phyloP scores from a whole-genome alignment of 2,329 filamentous ascomycete species.

The Colletotrichum australisinense region DNA sequence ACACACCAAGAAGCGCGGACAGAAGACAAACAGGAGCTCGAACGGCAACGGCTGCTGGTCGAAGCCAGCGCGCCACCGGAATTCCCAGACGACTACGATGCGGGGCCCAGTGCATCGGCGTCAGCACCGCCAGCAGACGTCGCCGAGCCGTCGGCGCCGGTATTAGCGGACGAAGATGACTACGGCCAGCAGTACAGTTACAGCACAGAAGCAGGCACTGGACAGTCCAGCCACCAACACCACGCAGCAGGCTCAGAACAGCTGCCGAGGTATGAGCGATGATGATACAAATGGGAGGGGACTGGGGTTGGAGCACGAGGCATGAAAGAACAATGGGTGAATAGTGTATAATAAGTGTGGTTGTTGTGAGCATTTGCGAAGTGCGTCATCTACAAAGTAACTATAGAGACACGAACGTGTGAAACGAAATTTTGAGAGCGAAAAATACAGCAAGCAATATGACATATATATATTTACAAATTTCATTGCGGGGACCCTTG shows the following conservation, averaged over 20 bases:
- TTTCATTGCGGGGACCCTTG: no score
- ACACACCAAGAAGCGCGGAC: slow-evolving; percentile 45
- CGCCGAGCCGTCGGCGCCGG: slow-evolving; percentile 66
- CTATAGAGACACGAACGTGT: slow-evolving; percentile 30
- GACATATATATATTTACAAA: not conserved
- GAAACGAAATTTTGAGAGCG: slow-evolving; percentile 24
- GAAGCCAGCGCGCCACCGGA: slow-evolving; percentile 73
- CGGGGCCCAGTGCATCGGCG: slow-evolving; percentile 45
- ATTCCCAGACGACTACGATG: slow-evolving; percentile 64
- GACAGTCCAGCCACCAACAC: slow-evolving; percentile 21
- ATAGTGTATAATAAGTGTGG: slow-evolving; percentile 33
- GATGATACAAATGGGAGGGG: slow-evolving; percentile 14
- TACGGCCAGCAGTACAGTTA: slow-evolving; percentile 50
- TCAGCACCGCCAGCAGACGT: slow-evolving; percentile 43
- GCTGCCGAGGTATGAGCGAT: slow-evolving; percentile 50
- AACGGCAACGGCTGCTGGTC: slow-evolving; percentile 71
- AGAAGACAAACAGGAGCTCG: slow-evolving; percentile 86
- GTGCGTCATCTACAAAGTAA: slow-evolving; percentile 30
- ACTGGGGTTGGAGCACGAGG: not conserved
- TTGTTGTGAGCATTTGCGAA: slow-evolving; percentile 24
- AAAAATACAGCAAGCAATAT: slow-evolving; percentile 27
- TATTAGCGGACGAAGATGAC: slow-evolving; percentile 67
- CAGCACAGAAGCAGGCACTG: slow-evolving; percentile 22
- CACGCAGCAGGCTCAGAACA: slow-evolving; percentile 40
- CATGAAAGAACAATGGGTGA: slow-evolving; percentile 19